phyloP scores from a whole-genome alignment of 2,329 filamentous ascomycete genomes.

The Ophioceras dolichostomum region DNA sequence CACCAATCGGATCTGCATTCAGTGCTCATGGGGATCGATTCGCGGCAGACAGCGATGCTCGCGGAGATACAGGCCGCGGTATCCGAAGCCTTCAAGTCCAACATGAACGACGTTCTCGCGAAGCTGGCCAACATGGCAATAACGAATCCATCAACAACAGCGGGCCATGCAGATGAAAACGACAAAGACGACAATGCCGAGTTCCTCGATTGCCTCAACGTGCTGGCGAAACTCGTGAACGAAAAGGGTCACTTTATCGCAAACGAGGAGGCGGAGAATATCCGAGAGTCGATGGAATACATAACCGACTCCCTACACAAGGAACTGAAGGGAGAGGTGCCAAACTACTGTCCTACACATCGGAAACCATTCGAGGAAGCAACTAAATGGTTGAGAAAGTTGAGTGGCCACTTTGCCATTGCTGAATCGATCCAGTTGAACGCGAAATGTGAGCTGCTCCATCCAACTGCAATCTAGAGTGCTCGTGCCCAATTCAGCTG shows the following conservation, averaged over 20 bases:
- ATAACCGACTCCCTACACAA: not conserved
- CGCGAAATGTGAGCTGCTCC: not conserved
- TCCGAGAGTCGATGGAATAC: not conserved
- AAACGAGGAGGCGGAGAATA: not conserved
- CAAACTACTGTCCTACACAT: not conserved
- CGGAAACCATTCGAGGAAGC: not conserved
- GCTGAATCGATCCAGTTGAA: not conserved
- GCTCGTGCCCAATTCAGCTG: too few relatives aligned
- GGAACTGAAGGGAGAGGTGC: not conserved
- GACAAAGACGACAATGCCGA: not conserved
- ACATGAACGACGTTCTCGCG: not conserved
- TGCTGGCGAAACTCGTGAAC: not conserved
- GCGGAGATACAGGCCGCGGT: not conserved
- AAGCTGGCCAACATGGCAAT: not conserved
- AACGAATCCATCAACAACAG: not conserved
- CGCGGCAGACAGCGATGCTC: not conserved
- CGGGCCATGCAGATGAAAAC: not conserved
- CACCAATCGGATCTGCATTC: not conserved
- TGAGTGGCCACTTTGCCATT: not conserved
- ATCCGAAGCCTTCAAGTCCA: too few relatives aligned
- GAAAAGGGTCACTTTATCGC: not conserved
- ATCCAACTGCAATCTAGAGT: too few relatives aligned
- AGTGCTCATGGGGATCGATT: not conserved
- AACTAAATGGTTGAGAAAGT: not conserved
- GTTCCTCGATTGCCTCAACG: not conserved